These are phyloP conservation scores for Lathyrus oleraceus DNA, from an alignment of 306 rosid genomes.

Conservation along the genomic window DNA sequence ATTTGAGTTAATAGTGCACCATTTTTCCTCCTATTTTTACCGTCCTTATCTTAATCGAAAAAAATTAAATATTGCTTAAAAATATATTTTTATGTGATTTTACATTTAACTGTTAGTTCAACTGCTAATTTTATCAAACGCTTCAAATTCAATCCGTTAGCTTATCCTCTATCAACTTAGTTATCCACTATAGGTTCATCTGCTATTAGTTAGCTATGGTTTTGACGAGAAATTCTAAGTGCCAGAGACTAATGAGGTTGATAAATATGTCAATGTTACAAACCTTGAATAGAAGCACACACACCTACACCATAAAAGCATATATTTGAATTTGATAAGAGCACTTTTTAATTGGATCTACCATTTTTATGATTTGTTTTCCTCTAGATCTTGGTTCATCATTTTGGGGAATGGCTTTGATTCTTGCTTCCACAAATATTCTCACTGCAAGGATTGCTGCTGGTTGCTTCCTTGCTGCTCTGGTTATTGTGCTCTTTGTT, in stretches of 20 bases:
- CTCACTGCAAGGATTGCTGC: slow-evolving; percentile 88
- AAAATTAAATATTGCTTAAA: not conserved
- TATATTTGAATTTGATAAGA: slow-evolving; percentile 29
- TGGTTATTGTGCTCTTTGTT: slow-evolving; percentile 74
- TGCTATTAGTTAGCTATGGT: slow-evolving; percentile 5
- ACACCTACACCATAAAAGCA: not conserved
- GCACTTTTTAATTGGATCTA: slow-evolving; percentile 31
- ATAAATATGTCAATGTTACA: not conserved
- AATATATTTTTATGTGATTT: not conserved
- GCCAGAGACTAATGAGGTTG: not conserved
- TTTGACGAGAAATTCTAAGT: slow-evolving; percentile 16
- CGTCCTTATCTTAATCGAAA: not conserved
- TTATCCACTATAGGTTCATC: not conserved
- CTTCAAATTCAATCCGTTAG: not conserved
- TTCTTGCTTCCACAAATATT: slow-evolving; percentile 88
- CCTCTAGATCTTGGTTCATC: slow-evolving; percentile 90
- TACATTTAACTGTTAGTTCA: not conserved
- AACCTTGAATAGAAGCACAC: not conserved
- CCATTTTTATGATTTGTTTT: slow-evolving; percentile 33
- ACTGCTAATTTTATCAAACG: not conserved
- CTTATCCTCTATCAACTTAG: not conserved
- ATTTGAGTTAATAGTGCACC: not conserved
- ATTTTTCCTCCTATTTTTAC: not conserved
- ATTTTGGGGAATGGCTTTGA: slow-evolving; percentile 95
- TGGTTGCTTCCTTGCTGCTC: slow-evolving; percentile 77